Evolutionary conservation across 257 asterid species (phyloP).

Genomic region (Salvia hispanica): DNA sequence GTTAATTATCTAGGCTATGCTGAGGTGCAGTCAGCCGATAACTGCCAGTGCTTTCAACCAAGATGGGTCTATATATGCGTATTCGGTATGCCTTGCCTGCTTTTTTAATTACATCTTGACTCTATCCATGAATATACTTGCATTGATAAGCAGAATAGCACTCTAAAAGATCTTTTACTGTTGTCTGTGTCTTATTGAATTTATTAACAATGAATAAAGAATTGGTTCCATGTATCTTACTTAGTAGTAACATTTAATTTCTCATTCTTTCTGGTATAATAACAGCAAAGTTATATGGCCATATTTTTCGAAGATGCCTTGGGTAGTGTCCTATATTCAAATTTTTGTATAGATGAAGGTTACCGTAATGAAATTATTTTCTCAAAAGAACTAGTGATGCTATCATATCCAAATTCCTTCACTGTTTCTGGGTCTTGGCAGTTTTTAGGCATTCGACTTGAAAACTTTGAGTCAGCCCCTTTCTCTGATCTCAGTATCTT

Average conservation of each 20-base stretch:
- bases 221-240: background rate
- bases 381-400: background rate
- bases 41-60: constrained; percentile 81
- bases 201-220: background rate
- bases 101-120: constrained; percentile 18
- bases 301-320: background rate
- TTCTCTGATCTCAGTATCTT: background rate
- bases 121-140: background rate
- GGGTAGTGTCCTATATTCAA: background rate
- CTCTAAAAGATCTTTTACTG: background rate
- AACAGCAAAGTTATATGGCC: background rate
- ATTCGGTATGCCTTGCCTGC: constrained; percentile 55
- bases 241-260: background rate
- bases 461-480: constrained; percentile 6
- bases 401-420: background rate
- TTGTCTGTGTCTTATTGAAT: background rate
- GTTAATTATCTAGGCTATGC: constrained; percentile 63
- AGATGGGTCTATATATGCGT: constrained; percentile 88
- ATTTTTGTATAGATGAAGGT: background rate
- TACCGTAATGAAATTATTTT: background rate
- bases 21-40: constrained; percentile 82
- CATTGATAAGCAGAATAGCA: constrained; percentile 6
- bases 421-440: background rate
- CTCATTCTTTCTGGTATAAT: background rate
- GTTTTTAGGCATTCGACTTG: background rate